A percentile compares a stretch with the other conserved stretches of the same genome.
These are phyloP conservation scores for Ampelomyces quisqualis DNA, from an alignment of 2,329 filamentous ascomycete species.

Conservation along the genomic window DNA sequence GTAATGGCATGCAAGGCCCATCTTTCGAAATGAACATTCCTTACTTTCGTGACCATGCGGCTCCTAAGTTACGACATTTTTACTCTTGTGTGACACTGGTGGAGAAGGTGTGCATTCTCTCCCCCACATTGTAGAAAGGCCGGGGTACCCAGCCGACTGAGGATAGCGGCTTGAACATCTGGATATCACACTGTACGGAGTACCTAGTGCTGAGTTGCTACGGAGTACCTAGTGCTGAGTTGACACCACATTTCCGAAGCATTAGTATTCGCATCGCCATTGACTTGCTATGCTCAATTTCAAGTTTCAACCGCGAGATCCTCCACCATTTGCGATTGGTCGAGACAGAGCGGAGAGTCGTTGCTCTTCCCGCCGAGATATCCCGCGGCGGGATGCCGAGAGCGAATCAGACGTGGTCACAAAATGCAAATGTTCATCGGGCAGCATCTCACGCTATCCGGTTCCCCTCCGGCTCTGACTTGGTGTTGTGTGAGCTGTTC, in stretches of 20 bases:
- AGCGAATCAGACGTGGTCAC: slow-evolving; percentile 7
- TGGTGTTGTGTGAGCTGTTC: slow-evolving; percentile 2
- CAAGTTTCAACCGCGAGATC: slow-evolving; percentile 10
- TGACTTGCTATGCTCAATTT: slow-evolving; percentile 6
- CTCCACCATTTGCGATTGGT: slow-evolving; percentile 17
- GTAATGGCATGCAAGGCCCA: neutral
- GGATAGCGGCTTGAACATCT: too few species aligned
- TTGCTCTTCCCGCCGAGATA: slow-evolving; percentile 17
- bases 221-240: neutral
- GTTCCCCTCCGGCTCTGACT: slow-evolving; percentile 21
- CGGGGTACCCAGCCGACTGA: too few species aligned
- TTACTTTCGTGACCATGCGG: too few species aligned
- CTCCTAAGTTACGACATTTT: too few species aligned
- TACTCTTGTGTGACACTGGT: too few species aligned
- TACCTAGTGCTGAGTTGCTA: neutral
- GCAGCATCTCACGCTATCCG: slow-evolving; percentile 5
- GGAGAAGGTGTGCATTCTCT: too few species aligned
- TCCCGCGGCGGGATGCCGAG: slow-evolving; percentile 16
- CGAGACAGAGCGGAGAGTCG: slow-evolving; percentile 15
- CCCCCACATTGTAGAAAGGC: too few species aligned
- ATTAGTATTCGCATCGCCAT: slow-evolving; percentile 2
- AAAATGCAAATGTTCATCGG: neutral
- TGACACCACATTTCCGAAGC: neutral
- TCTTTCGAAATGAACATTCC: too few species aligned
- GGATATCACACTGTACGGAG: too few species aligned